Conservation (phyloP, 129 eudicot species). For the Flaveria brownii region DNA sequence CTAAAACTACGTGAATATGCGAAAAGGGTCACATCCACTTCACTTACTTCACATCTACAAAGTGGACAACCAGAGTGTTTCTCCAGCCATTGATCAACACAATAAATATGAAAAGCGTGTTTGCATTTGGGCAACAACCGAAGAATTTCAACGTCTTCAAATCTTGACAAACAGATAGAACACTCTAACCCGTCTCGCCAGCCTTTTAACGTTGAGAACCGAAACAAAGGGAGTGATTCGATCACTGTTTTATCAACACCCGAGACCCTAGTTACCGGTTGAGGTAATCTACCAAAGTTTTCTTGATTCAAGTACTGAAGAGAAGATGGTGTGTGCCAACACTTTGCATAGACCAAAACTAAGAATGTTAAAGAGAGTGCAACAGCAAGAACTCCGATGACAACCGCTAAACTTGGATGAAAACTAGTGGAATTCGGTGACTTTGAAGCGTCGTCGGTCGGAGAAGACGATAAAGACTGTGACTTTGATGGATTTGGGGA, state of each 20-base stretch:
- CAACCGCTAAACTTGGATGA: conserved; percentile 76
- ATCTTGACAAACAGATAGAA: conserved; percentile 66
- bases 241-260: conserved; percentile 66
- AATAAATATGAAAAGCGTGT: conserved; percentile 74
- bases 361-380: conserved; percentile 62
- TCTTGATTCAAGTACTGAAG: conserved; percentile 26
- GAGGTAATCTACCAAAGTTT: conserved; percentile 29
- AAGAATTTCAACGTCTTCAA: conserved; percentile 63
- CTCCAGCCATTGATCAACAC: conserved; percentile 83
- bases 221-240: conserved; percentile 70
- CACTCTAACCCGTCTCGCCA: conserved; percentile 69
- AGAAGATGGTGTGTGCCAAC: conserved; percentile 37
- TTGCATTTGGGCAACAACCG: conserved; percentile 77
- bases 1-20: conserved; percentile 50
- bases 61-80: conserved; percentile 82
- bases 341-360: conserved; percentile 57
- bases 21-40: conserved; percentile 43
- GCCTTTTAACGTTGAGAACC: conserved; percentile 65
- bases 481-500: conserved; percentile 26
- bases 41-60: conserved; percentile 61
- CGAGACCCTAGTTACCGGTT: conserved; percentile 45
- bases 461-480: conserved; percentile 28
- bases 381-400: conserved; percentile 60
- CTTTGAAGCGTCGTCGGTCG: background rate
- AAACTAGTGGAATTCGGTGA: conserved; percentile 41